Evolutionary conservation across 2,329 filamentous ascomycete genomes (phyloP).

Genomic region (Sphaceloma murrayae): DNA sequence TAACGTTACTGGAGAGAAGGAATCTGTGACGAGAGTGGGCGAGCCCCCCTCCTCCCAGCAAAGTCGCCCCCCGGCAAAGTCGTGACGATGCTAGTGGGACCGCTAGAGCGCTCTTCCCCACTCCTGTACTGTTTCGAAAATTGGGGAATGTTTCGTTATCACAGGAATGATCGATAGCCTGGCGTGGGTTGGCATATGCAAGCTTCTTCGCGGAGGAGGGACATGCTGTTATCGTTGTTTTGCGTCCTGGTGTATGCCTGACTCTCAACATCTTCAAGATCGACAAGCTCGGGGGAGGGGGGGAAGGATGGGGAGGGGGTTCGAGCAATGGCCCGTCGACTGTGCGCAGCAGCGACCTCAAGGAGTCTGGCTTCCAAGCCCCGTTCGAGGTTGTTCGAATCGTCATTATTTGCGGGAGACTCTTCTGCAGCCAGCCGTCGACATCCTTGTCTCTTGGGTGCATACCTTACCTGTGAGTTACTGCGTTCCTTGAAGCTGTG

Average conservation of each 20-base stretch:
- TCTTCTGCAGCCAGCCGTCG: not conserved
- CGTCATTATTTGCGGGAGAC: slow-evolving; percentile 7
- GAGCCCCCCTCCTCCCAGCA: no score
- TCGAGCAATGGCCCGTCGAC: slow-evolving; percentile 2
- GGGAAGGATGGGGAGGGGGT: no score
- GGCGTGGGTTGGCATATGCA: not conserved
- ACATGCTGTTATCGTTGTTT: not conserved
- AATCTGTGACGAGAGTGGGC: no score
- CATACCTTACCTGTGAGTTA: not conserved
- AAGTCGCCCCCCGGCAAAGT: slow-evolving; percentile 3
- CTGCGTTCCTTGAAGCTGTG: slow-evolving; percentile 4
- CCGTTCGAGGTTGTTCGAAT: not conserved
- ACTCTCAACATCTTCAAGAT: slow-evolving; percentile 4
- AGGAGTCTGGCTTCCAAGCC: slow-evolving; percentile 4
- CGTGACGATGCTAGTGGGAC: slow-evolving; percentile 14
- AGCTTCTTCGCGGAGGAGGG: no score
- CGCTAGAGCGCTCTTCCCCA: slow-evolving; percentile 12
- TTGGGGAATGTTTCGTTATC: slow-evolving; percentile 9
- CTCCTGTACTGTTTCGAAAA: slow-evolving; percentile 13
- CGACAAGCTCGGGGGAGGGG: no score
- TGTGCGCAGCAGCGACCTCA: slow-evolving; percentile 4
- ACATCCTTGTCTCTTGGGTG: slow-evolving; percentile 2
- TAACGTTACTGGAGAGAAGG: not conserved
- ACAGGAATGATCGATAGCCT: not conserved
- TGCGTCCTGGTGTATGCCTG: slow-evolving; percentile 3